phyloP scores from a whole-genome alignment of 1,284 basidiomycete species.

The Fomitiporia mediterranea region DNA sequence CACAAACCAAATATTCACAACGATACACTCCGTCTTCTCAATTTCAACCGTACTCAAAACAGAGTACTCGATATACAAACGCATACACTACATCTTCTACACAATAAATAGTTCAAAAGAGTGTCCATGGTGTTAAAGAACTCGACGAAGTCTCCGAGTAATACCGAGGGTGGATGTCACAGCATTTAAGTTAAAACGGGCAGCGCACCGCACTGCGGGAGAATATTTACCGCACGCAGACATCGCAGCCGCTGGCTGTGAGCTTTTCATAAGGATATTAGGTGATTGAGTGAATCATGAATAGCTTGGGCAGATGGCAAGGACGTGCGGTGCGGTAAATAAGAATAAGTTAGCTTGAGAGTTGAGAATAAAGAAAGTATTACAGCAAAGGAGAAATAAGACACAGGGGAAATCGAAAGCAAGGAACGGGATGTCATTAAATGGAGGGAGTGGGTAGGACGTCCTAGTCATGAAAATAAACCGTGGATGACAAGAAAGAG shows the following conservation, averaged over 20 bases:
- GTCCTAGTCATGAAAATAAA: neutral
- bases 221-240: constrained; percentile 2
- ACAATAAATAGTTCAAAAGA: neutral
- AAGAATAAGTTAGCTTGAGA: constrained; percentile 11
- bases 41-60: no score
- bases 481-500: neutral
- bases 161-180: neutral
- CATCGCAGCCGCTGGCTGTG: constrained; percentile 5
- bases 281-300: neutral
- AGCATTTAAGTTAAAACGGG: constrained; percentile 9
- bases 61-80: no score
- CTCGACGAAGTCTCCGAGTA: neutral
- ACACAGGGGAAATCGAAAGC: neutral
- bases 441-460: neutral
- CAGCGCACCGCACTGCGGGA: constrained; percentile 14
- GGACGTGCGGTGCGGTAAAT: constrained; percentile 15
- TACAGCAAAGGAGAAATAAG: neutral
- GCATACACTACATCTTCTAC: neutral
- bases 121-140: neutral
- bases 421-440: neutral
- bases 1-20: no score
- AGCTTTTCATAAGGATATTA: neutral
- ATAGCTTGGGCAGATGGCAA: neutral
- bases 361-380: neutral
- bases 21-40: no score